A percentile compares a stretch with the other conserved stretches of the same genome.
Evolutionary conservation across 2,329 filamentous ascomycete species (phyloP).

Genomic region (Botrytis tulipae): DNA sequence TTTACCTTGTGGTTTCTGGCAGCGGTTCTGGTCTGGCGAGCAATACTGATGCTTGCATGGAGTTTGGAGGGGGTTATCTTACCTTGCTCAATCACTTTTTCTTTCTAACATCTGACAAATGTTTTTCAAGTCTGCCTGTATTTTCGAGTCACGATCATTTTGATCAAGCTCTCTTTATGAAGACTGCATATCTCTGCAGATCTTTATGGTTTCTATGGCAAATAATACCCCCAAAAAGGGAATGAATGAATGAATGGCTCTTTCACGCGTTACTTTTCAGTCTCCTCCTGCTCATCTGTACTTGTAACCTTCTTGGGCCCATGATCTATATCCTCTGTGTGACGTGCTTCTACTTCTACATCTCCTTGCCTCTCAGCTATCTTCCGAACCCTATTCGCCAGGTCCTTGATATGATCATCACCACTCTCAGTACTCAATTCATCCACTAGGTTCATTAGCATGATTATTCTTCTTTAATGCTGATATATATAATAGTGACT

Average conservation of each 20-base stretch:
- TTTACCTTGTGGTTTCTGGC: slow-evolving; percentile 39
- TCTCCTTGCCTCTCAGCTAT: slow-evolving; percentile 48
- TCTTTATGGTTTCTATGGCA: slow-evolving; percentile 35
- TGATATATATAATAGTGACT: neutral
- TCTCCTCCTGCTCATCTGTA: slow-evolving; percentile 60
- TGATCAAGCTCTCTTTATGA: slow-evolving; percentile 35
- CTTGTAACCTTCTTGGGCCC: slow-evolving; percentile 47
- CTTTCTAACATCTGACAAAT: slow-evolving; percentile 24
- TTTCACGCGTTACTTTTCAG: slow-evolving; percentile 44
- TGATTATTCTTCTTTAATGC: neutral
- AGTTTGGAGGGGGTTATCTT: slow-evolving; percentile 36
- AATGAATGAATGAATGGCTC: slow-evolving; percentile 30
- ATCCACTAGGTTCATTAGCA: slow-evolving; percentile 46
- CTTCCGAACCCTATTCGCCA: slow-evolving; percentile 68
- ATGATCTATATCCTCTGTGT: slow-evolving; percentile 29
- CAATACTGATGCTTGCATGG: slow-evolving; percentile 38
- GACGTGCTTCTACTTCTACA: slow-evolving; percentile 26
- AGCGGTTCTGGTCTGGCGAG: slow-evolving; percentile 36
- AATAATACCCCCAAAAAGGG: slow-evolving; percentile 30
- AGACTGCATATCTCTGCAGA: slow-evolving; percentile 32
- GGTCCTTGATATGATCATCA: slow-evolving; percentile 81
- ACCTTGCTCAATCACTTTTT: slow-evolving; percentile 35
- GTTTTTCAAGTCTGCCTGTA: slow-evolving; percentile 30
- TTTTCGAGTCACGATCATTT: slow-evolving; percentile 35
- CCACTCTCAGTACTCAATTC: slow-evolving; percentile 72